phyloP scores from a whole-genome alignment of 176 grass and related monocot species.

The Raddia distichophylla region DNA sequence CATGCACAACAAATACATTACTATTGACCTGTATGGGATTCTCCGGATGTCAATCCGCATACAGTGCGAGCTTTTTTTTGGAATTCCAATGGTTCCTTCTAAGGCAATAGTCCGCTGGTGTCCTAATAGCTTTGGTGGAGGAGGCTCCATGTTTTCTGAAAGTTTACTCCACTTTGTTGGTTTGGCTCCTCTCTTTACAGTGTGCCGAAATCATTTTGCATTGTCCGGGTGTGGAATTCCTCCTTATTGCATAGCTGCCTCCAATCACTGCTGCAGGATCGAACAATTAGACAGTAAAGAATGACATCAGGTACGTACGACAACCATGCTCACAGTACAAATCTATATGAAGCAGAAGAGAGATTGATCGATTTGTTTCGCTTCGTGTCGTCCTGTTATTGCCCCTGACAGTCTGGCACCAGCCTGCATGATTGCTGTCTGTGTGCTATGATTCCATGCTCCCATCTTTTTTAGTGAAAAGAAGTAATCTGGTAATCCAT shows the following conservation, averaged over 20 bases:
- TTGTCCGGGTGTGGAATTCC: conserved; percentile 19
- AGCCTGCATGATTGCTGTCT: conserved; percentile 26
- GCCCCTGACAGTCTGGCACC: conserved; percentile 22
- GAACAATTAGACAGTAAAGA: conserved; percentile 8
- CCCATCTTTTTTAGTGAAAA: not conserved
- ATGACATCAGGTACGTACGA: not conserved
- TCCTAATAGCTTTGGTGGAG: conserved; percentile 40
- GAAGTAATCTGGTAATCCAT: not conserved
- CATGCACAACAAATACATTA: not conserved
- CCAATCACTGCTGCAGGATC: conserved; percentile 22
- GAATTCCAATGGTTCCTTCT: conserved; percentile 25
- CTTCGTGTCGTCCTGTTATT: conserved; percentile 11
- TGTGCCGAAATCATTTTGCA: conserved; percentile 6
- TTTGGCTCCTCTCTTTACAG: not conserved
- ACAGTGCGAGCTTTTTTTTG: not conserved
- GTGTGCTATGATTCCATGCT: not conserved
- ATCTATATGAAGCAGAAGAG: not conserved
- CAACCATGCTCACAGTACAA: not conserved
- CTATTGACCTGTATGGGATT: not conserved
- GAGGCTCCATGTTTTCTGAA: conserved; percentile 51
- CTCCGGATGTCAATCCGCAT: not conserved
- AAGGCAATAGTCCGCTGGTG: conserved; percentile 1
- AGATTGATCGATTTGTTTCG: conserved; percentile 19
- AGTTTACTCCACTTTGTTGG: conserved; percentile 38
- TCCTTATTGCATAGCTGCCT: conserved; percentile 9